Evolutionary conservation across 371 early-diverging fungal species (phyloP).

Genomic region (Syncephalis fuscata): DNA sequence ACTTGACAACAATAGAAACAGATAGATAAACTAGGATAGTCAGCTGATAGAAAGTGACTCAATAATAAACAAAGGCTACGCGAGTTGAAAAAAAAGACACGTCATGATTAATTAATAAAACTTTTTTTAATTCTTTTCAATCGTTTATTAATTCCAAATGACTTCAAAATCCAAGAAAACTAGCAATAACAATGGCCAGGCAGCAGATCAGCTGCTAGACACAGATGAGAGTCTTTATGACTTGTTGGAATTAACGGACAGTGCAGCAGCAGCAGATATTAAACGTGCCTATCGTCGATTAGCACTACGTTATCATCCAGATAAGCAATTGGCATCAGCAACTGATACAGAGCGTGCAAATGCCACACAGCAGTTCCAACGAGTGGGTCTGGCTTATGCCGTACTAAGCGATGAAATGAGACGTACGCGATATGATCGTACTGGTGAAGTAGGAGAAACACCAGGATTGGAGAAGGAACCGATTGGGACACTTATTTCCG

Average conservation of each 20-base stretch:
- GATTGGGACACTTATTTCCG: slow-evolving; percentile 74
- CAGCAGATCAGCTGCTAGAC: too few relatives aligned
- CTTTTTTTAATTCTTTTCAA: too few relatives aligned
- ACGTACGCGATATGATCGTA: slow-evolving; percentile 62
- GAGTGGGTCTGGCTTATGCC: slow-evolving; percentile 66
- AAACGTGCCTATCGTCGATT: slow-evolving; percentile 89
- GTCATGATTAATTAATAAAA: too few relatives aligned
- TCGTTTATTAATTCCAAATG: too few relatives aligned
- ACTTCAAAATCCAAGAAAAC: too few relatives aligned
- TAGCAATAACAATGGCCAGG: too few relatives aligned
- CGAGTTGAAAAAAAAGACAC: too few relatives aligned
- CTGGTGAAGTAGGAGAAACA: slow-evolving; percentile 26
- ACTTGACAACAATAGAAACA: too few relatives aligned
- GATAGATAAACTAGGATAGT: too few relatives aligned
- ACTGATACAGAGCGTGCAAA: slow-evolving; percentile 45
- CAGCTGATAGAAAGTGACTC: too few relatives aligned
- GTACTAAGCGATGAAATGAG: slow-evolving; percentile 63
- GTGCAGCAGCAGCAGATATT: slow-evolving; percentile 18
- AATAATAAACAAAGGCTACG: too few relatives aligned
- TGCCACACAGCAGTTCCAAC: slow-evolving; percentile 66
- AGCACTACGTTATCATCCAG: slow-evolving; percentile 77
- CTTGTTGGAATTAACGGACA: background rate
- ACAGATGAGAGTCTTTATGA: background rate
- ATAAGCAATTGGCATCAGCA: slow-evolving; percentile 38
- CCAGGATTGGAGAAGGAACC: slow-evolving; percentile 21